phyloP scores from a whole-genome alignment of 2,329 filamentous ascomycete species.

The Amylocarpus encephaloides region DNA sequence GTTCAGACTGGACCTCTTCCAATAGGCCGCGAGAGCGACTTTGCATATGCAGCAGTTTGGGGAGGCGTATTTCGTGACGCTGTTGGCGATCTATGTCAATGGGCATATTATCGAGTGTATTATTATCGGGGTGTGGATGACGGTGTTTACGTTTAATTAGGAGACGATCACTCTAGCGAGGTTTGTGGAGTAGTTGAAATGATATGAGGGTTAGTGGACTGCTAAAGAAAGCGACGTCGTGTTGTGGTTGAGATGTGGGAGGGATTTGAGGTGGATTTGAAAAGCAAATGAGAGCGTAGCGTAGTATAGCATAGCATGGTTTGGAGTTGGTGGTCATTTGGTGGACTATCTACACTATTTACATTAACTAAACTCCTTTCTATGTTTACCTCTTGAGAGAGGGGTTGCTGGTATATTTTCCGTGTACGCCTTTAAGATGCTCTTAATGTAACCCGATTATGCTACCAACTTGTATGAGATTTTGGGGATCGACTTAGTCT shows the following conservation, averaged over 20 bases:
- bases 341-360: neutral
- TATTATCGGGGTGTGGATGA: constrained; percentile 68
- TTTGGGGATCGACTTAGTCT: neutral
- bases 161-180: constrained; percentile 40
- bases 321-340: neutral
- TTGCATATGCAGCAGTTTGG: constrained; percentile 67
- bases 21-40: constrained; percentile 61
- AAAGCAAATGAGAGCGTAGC: no score
- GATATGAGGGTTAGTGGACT: constrained; percentile 10
- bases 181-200: neutral
- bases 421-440: neutral
- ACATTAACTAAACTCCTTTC: neutral
- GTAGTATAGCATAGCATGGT: no score
- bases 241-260: constrained; percentile 19
- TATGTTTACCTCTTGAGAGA: neutral
- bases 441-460: neutral
- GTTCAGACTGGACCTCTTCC: constrained; percentile 53
- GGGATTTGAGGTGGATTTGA: neutral
- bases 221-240: constrained; percentile 21
- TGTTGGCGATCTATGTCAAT: constrained; percentile 57
- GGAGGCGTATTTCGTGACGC: constrained; percentile 74
- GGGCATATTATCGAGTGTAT: constrained; percentile 78
- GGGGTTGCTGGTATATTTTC: neutral
- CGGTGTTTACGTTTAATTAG: constrained; percentile 69
- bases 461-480: neutral